Evolutionary conservation across 192 early-diverging fungal species (phyloP), one percentile per base, ranked within the genome.

Genomic region (Coemansia sp.): DNA sequence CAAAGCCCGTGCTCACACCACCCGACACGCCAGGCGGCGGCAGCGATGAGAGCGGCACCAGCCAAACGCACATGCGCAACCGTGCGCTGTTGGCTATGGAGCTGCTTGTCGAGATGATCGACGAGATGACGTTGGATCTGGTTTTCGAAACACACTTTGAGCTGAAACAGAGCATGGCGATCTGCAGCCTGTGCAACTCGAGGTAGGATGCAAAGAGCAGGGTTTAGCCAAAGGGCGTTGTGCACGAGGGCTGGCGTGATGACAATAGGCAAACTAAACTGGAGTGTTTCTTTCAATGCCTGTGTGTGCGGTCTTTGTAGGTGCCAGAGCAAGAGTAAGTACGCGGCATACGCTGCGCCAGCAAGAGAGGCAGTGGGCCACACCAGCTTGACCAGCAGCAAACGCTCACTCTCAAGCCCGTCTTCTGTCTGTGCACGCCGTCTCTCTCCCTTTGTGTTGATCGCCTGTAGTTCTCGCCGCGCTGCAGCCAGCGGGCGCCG

Each of bases 121-220:
- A 88, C 27, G 88, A 90, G 46, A 78, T 83, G 59, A 72, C 83
- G 18, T 73, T 83, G 46, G 88, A 88, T 51, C 77, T 89, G 5
- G 76, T 85, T 9, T 86, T 84, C 51, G 87, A 90, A 48, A 67
- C 79, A 25, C 87, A 91, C 46, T 70, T 76, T 34, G 86, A 91
- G 54, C 65, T 79, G 47, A 85, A 81, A 60, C 74, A 74, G 38
- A 52, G 74, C 37, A 63, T 77, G 14, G 67, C 72, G 3, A 43
- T 76, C n/a, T 93, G 89, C 57, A 81, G 84, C 52, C 69, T 86
- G 32, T 91, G 89, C 58, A 82, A 84, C 58, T 84, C 85, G 55
- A 83, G 79, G 90, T 87, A 84, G 46, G 81, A 53, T n/a, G n/a
- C n/a, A n/a, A n/a, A n/a, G n/a, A n/a, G n/a, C n/a, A n/a, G n/a